A percentile compares a stretch with the other conserved stretches of the same genome.
Conservation (phyloP, 768 basidiomycete species). For the Pluteus cervinus region DNA sequence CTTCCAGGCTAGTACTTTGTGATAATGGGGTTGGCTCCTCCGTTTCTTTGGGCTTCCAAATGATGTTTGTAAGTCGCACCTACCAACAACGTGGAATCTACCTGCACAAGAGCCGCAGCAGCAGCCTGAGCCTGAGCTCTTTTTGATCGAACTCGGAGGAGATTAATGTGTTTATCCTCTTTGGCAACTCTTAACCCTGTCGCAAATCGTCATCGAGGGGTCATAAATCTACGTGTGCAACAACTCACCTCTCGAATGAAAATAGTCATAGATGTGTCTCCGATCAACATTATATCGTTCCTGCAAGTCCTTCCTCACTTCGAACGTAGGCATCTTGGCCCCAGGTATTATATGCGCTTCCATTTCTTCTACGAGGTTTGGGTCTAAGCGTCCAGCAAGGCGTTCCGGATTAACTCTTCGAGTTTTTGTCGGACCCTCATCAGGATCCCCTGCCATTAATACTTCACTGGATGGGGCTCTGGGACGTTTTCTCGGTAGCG, state of each 20-base stretch:
- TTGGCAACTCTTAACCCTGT: conserved; percentile 58
- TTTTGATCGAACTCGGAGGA: conserved; percentile 35
- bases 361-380: conserved; percentile 64
- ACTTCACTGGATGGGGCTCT: no score
- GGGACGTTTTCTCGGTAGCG: no score
- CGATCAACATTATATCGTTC: conserved; percentile 65
- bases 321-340: conserved; percentile 73
- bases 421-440: conserved; percentile 37
- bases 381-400: conserved; percentile 59
- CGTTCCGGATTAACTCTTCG: conserved; percentile 63
- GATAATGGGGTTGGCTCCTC: no score
- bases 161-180: conserved; percentile 55
- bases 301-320: conserved; percentile 64
- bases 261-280: conserved; percentile 75
- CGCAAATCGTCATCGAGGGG: conserved; percentile 43
- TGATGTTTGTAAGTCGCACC: no score
- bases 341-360: conserved; percentile 67
- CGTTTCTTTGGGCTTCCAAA: no score
- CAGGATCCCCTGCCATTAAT: no score
- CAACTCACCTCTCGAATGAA: conserved; percentile 48
- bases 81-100: no score
- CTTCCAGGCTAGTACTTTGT: no score
- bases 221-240: conserved; percentile 10
- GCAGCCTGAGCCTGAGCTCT: conserved; percentile 20
- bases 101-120: background rate